These are phyloP conservation scores for Erigeron canadensis DNA, from an alignment of 129 eudicot genomes.

Conservation along the genomic window DNA sequence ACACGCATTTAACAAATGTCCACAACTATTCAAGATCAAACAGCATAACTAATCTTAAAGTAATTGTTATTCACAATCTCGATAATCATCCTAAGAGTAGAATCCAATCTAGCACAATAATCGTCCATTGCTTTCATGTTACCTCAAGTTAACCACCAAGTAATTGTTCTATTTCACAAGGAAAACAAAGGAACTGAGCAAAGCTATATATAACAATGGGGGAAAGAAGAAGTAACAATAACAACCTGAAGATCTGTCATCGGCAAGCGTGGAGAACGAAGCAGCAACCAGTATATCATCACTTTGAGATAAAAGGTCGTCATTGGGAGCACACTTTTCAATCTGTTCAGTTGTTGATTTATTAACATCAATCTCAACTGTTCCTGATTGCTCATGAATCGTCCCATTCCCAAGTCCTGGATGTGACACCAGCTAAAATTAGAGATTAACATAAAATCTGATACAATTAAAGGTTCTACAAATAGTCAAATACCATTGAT, in stretches of 20 bases:
- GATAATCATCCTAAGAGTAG: not conserved
- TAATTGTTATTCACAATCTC: too few species aligned
- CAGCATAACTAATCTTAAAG: not conserved
- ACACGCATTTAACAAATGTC: not conserved
- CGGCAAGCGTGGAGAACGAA: not conserved
- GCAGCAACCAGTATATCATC: not conserved
- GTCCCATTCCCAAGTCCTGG: not conserved
- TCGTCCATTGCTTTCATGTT: not conserved
- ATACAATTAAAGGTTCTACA: too few species aligned
- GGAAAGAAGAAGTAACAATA: not conserved
- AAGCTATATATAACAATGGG: not conserved
- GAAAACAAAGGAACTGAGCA: not conserved
- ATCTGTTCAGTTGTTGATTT: constrained; percentile 22
- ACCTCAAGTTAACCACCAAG: not conserved
- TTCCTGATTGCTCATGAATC: constrained; percentile 21
- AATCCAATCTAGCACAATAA: too few species aligned
- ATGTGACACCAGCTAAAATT: not conserved
- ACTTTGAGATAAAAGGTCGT: not conserved
- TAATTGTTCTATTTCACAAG: not conserved
- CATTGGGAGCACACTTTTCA: not conserved
- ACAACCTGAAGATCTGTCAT: not conserved
- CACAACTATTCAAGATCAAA: not conserved
- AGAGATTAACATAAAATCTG: too few species aligned
- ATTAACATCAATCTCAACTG: constrained; percentile 16
- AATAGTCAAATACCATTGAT: too few species aligned